Evolutionary conservation across 768 basidiomycete species (phyloP).

Genomic region (Amylocystis lapponica): DNA sequence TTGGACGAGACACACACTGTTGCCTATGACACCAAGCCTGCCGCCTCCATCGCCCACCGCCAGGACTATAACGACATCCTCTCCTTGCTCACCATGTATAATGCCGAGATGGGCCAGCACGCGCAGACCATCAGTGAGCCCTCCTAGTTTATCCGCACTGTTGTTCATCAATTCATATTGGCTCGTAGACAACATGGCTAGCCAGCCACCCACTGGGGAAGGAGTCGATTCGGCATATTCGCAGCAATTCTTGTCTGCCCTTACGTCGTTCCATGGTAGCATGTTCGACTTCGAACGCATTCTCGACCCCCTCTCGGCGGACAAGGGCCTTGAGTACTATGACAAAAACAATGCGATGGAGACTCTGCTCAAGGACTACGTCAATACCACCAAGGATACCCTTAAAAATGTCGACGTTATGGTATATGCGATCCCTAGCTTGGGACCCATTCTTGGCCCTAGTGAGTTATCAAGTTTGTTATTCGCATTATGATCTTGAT

Average conservation of each 20-base stretch:
- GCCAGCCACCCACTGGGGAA: background rate
- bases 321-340: constrained; percentile 49
- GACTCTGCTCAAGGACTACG: constrained; percentile 40
- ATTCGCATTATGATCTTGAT: background rate
- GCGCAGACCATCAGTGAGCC: constrained; percentile 23
- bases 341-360: constrained; percentile 40
- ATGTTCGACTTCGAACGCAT: constrained; percentile 26
- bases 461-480: constrained; percentile 34
- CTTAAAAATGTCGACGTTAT: constrained; percentile 30
- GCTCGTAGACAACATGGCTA: constrained; percentile 1
- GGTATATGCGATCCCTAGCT: constrained; percentile 34
- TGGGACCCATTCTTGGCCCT: constrained; percentile 49
- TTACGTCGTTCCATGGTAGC: constrained; percentile 31
- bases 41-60: background rate
- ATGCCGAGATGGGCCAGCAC: constrained; percentile 14
- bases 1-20: constrained; percentile 1
- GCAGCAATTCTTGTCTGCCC: constrained; percentile 29
- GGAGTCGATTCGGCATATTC: constrained; percentile 28
- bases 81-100: constrained; percentile 20
- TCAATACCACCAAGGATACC: constrained; percentile 44
- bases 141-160: background rate
- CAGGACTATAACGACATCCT: constrained; percentile 6
- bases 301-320: constrained; percentile 25
- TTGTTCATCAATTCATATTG: background rate
- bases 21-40: constrained; percentile 6